These are phyloP conservation scores for Jaminaea rosea DNA, from an alignment of 1,284 basidiomycete genomes.

Conservation along the genomic window DNA sequence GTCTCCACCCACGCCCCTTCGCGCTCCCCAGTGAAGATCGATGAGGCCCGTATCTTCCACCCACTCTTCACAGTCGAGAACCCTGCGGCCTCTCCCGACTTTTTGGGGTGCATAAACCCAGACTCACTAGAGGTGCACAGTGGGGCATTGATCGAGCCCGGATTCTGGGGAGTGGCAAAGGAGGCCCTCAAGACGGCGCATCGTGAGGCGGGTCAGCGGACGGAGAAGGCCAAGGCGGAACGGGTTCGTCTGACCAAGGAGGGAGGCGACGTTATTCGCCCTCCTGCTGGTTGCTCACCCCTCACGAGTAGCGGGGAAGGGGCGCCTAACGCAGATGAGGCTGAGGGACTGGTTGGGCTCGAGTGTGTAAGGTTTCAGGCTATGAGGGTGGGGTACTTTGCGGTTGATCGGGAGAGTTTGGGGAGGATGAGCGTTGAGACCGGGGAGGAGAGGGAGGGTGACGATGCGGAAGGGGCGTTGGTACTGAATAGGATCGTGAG, in stretches of 20 bases:
- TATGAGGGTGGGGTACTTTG: constrained; percentile 88
- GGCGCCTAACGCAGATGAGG: constrained; percentile 50
- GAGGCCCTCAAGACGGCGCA: constrained; percentile 60
- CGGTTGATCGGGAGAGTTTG: constrained; percentile 79
- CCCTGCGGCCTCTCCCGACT: constrained; percentile 66
- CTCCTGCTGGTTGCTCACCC: background rate
- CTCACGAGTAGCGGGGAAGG: constrained; percentile 11
- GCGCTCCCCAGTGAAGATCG: constrained; percentile 69
- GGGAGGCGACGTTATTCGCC: constrained; percentile 1
- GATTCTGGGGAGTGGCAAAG: constrained; percentile 78
- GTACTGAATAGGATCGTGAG: constrained; percentile 89
- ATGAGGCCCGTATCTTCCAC: constrained; percentile 87
- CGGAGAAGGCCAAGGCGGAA: constrained; percentile 52
- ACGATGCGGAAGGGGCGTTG: constrained; percentile 58
- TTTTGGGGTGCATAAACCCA: constrained; percentile 67
- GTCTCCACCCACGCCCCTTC: constrained; percentile 74
- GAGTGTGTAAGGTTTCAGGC: constrained; percentile 96
- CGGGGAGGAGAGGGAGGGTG: too few relatives aligned
- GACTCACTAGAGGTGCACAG: constrained; percentile 68
- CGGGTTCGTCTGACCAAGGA: constrained; percentile 49
- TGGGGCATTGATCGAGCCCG: constrained; percentile 75
- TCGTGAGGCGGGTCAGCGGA: constrained; percentile 55
- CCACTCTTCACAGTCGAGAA: constrained; percentile 89
- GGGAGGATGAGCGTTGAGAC: too few relatives aligned
- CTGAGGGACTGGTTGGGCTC: constrained; percentile 75